A percentile compares a stretch with the other conserved stretches of the same genome.
phyloP scores from a whole-genome alignment of 2,329 filamentous ascomycete species.

The Calonectria pteridis region DNA sequence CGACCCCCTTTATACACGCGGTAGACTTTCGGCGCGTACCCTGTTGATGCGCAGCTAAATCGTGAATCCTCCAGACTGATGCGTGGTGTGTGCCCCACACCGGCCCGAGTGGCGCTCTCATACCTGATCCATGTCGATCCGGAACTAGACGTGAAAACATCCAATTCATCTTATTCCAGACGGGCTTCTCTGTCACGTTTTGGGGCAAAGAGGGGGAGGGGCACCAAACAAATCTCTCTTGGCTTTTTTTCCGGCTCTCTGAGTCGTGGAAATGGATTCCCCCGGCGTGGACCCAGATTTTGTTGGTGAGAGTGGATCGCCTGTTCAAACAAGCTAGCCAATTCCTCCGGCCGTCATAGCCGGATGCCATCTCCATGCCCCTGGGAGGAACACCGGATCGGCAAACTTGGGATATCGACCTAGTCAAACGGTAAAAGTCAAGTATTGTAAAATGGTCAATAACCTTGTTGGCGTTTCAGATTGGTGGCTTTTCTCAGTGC shows the following conservation, averaged over 20 bases:
- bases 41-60: constrained; percentile 8
- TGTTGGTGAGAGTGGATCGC: not conserved
- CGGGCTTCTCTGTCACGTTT: not conserved
- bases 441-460: not conserved
- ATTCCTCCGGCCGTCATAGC: constrained; percentile 10
- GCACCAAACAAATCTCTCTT: constrained; percentile 9
- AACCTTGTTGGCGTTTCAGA: not conserved
- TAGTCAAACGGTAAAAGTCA: no score
- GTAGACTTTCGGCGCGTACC: not conserved
- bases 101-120: not conserved
- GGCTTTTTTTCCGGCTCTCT: not conserved
- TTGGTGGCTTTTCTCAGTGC: not conserved
- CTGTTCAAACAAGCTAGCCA: constrained; percentile 7
- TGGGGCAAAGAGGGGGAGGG: not conserved
- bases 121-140: not conserved
- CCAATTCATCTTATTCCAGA: constrained; percentile 5
- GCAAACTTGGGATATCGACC: not conserved
- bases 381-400: not conserved
- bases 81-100: not conserved
- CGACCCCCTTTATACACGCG: no score
- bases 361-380: not conserved
- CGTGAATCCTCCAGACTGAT: not conserved
- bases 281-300: not conserved
- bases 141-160: not conserved
- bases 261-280: constrained; percentile 1